Conservation (phyloP, 176 grass and related monocot genomes). For the Aechmea fasciata region DNA sequence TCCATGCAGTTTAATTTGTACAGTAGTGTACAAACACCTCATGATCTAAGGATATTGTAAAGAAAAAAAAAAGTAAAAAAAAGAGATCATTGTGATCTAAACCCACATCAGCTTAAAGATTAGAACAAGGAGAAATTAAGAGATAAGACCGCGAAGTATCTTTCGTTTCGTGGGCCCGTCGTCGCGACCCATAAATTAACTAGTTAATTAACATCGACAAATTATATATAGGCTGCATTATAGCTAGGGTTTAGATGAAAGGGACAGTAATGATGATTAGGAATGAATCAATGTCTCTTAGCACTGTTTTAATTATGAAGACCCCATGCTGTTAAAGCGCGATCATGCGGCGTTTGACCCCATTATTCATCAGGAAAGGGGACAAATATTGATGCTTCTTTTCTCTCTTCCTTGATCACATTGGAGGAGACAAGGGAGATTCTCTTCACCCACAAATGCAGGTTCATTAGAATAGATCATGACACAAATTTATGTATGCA, state of each 20-base stretch:
- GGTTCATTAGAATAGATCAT: slow-evolving; percentile 7
- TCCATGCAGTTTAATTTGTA: too few species aligned
- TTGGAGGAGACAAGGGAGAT: slow-evolving; percentile 21
- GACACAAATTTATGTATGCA: neutral
- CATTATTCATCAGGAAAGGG: slow-evolving; percentile 17
- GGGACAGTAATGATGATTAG: slow-evolving; percentile 58
- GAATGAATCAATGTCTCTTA: slow-evolving; percentile 46
- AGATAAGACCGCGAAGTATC: neutral
- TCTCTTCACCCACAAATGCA: slow-evolving; percentile 14
- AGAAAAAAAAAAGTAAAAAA: too few species aligned
- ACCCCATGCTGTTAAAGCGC: slow-evolving; percentile 49
- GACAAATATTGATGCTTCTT: slow-evolving; percentile 31
- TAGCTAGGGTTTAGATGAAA: slow-evolving; percentile 11
- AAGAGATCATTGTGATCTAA: too few species aligned
- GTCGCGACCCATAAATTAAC: slow-evolving; percentile 15
- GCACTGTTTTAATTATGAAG: slow-evolving; percentile 36
- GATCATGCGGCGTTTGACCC: slow-evolving; percentile 31
- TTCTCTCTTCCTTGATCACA: slow-evolving; percentile 19
- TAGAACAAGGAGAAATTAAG: neutral
- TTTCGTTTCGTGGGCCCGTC: neutral
- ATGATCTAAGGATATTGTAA: too few species aligned
- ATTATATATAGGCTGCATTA: slow-evolving; percentile 8
- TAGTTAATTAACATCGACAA: neutral
- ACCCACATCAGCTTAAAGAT: too few species aligned
- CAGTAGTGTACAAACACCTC: too few species aligned